phyloP scores from a whole-genome alignment of 345 rosid species.

The Acer campestre region DNA sequence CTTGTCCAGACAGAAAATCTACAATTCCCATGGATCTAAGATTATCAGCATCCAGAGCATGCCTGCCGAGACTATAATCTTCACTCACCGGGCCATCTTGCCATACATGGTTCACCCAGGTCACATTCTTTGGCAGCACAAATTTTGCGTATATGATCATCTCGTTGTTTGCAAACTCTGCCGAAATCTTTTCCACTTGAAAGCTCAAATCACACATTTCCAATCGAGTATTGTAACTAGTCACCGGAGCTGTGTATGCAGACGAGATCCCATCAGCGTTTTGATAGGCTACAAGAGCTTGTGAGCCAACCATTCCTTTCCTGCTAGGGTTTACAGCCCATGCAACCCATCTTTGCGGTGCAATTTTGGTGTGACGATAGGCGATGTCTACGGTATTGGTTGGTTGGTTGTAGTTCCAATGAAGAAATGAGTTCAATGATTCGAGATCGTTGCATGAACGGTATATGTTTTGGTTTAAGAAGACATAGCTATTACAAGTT shows the following conservation, averaged over 20 bases:
- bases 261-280: constrained; percentile 9
- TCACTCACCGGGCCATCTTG: constrained; percentile 29
- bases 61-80: constrained; percentile 3
- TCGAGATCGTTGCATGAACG: constrained; percentile 29
- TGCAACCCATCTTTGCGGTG: constrained; percentile 27
- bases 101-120: constrained; percentile 30
- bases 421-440: constrained; percentile 14
- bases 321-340: constrained; percentile 33
- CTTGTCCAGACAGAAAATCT: constrained; percentile 20
- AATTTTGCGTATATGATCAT: constrained; percentile 25
- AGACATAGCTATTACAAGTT: background rate
- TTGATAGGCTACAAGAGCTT: constrained; percentile 31
- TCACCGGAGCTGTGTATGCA: constrained; percentile 24
- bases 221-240: constrained; percentile 20
- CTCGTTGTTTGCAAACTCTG: constrained; percentile 22
- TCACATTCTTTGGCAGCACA: constrained; percentile 17
- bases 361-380: constrained; percentile 7
- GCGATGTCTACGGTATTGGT: constrained; percentile 24
- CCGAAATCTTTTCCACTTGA: constrained; percentile 26
- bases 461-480: background rate
- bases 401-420: constrained; percentile 20
- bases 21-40: constrained; percentile 23
- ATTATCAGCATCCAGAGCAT: constrained; percentile 12
- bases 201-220: constrained; percentile 22
- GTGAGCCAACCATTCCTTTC: constrained; percentile 28